These are phyloP conservation scores for Neoconidiobolus thromboides DNA, from an alignment of 371 early-diverging fungal species.

Conservation along the genomic window DNA sequence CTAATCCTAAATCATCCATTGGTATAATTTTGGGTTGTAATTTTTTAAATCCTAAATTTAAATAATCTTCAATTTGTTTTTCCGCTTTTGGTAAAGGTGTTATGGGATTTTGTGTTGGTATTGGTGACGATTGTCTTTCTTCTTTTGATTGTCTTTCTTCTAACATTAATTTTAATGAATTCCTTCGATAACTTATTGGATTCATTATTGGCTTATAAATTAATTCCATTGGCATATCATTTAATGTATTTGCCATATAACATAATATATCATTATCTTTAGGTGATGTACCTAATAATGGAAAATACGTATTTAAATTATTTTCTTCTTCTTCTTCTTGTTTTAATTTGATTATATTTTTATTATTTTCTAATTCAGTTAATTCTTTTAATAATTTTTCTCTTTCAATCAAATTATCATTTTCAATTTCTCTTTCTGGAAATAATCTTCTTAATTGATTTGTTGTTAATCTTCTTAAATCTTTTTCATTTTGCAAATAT, in stretches of 20 bases:
- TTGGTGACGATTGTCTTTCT: background rate
- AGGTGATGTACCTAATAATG: background rate
- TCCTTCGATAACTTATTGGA: constrained; percentile 25
- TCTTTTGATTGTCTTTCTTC: constrained; percentile 14
- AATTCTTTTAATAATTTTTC: background rate
- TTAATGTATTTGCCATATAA: background rate
- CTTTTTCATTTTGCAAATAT: constrained; percentile 55
- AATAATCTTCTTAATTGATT: constrained; percentile 42
- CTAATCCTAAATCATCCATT: background rate
- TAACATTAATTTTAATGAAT: constrained; percentile 39
- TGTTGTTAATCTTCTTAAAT: constrained; percentile 38
- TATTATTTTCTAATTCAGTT: background rate
- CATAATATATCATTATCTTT: background rate
- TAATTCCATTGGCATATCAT: background rate
- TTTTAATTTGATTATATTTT: background rate
- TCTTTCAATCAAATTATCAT: background rate
- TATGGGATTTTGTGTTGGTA: background rate
- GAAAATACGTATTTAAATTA: background rate
- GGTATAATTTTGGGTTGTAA: constrained; percentile 6
- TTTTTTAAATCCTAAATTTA: constrained; percentile 8
- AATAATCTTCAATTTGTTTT: background rate
- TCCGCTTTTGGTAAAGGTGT: constrained; percentile 2
- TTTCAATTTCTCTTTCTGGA: constrained; percentile 18
- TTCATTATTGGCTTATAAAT: constrained; percentile 17
- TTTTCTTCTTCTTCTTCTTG: background rate